These are phyloP conservation scores for Neonectria magnoliae DNA, from an alignment of 2,329 filamentous ascomycete genomes.

Conservation along the genomic window DNA sequence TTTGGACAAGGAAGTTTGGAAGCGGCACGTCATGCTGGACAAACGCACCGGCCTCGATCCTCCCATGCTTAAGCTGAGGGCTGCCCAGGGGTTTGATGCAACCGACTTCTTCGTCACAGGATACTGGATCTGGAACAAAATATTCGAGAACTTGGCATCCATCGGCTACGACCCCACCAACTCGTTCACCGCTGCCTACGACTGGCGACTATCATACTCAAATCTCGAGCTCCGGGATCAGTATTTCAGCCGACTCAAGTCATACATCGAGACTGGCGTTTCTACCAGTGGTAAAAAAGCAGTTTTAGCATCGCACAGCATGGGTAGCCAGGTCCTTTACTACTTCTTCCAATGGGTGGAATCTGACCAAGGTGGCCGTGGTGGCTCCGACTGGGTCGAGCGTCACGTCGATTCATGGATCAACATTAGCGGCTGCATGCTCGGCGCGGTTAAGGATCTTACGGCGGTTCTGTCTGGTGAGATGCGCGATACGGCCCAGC, in stretches of 20 bases:
- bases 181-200: conserved; percentile 77
- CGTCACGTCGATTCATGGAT: conserved; percentile 93
- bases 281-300: conserved; percentile 80
- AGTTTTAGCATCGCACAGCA: conserved; percentile 91
- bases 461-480: conserved; percentile 93
- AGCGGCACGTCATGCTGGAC: conserved; percentile 96
- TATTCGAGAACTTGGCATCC: conserved; percentile 94
- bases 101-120: conserved; percentile 92
- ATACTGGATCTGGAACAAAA: conserved; percentile 99
- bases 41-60: conserved; percentile 91
- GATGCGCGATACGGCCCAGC: conserved; percentile 97
- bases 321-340: conserved; percentile 95
- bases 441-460: conserved; percentile 90
- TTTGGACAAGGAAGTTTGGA: conserved; percentile 93
- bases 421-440: conserved; percentile 98
- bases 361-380: conserved; percentile 78
- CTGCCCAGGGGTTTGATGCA: conserved; percentile 96
- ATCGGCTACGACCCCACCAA: conserved; percentile 93
- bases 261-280: conserved; percentile 86
- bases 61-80: conserved; percentile 86
- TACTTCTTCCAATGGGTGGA: conserved; percentile 87
- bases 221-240: conserved; percentile 92
- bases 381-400: conserved; percentile 90
- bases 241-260: conserved; percentile 92
- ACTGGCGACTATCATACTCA: conserved; percentile 91